Evolutionary conservation across 257 asterid species (phyloP).

Genomic region (Solanum ossicruentum): DNA sequence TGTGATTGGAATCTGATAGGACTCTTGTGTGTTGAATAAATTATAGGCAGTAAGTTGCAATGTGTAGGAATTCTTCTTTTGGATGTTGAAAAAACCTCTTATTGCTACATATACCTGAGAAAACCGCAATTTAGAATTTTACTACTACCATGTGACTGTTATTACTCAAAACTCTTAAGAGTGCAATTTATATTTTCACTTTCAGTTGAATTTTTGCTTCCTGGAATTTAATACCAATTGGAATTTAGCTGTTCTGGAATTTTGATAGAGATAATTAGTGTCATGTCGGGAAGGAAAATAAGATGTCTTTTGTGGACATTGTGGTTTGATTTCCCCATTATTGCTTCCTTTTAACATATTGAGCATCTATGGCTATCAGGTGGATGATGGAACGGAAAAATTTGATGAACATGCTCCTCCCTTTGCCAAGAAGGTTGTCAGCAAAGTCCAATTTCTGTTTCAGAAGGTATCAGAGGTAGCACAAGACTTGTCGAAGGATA

Average conservation of each 20-base stretch:
- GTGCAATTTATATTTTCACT: neutral
- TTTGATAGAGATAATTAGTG: neutral
- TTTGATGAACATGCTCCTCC: slow-evolving; percentile 53
- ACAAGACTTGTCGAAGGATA: slow-evolving; percentile 34
- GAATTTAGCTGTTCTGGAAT: neutral
- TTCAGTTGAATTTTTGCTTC: neutral
- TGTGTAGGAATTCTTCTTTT: neutral
- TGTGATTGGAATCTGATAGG: neutral
- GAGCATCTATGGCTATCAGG: neutral
- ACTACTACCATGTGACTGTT: neutral
- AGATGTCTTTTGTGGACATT: neutral
- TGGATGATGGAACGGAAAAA: slow-evolving; percentile 26
- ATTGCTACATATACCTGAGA: neutral
- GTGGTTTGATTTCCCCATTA: neutral
- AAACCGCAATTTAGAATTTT: neutral
- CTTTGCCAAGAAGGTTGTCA: slow-evolving; percentile 27
- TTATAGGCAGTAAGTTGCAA: neutral
- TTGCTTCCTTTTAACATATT: neutral
- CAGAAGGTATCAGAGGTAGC: slow-evolving; percentile 23
- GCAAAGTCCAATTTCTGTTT: slow-evolving; percentile 10
- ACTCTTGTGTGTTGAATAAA: neutral
- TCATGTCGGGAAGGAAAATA: neutral
- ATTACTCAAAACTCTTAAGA: neutral
- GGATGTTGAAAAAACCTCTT: neutral
- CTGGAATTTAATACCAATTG: neutral